Percentiles rank a stretch among this genome's conserved stretches.
These are phyloP conservation scores for Babesia microti DNA, from an alignment of 169 alveolate species.

Conservation along the genomic window DNA sequence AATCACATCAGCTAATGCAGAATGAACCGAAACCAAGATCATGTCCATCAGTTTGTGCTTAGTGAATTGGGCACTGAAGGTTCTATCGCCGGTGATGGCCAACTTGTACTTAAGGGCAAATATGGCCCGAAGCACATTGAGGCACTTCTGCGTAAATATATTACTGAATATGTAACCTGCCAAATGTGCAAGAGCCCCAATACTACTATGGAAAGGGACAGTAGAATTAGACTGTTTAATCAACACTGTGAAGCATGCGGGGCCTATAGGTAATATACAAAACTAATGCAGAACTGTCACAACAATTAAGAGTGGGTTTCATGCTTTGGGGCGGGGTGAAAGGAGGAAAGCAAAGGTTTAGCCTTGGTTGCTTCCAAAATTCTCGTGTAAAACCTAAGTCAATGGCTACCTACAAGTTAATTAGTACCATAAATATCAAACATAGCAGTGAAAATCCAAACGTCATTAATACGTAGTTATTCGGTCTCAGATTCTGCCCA, in stretches of 20 bases:
- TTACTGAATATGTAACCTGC: constrained; percentile 88
- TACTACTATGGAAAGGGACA: constrained; percentile 80
- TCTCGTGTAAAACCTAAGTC: background rate
- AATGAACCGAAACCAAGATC: constrained; percentile 85
- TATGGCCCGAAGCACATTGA: constrained; percentile 86
- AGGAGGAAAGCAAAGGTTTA: constrained; percentile 77
- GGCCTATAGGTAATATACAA: constrained; percentile 57
- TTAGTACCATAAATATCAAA: constrained; percentile 3
- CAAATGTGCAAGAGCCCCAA: constrained; percentile 84
- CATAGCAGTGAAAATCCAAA: no score
- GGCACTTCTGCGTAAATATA: constrained; percentile 77
- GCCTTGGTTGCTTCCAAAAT: background rate
- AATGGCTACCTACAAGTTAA: constrained; percentile 1
- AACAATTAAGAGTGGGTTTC: constrained; percentile 84
- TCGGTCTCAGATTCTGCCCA: no score
- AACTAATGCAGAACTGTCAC: constrained; percentile 71
- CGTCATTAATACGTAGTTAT: no score
- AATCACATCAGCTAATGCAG: constrained; percentile 12
- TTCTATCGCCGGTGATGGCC: constrained; percentile 87
- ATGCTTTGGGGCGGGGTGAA: constrained; percentile 83
- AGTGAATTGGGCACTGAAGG: constrained; percentile 87
- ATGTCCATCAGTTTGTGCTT: constrained; percentile 83
- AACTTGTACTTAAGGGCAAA: constrained; percentile 82
- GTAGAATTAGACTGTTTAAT: constrained; percentile 76
- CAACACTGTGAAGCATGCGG: constrained; percentile 87